A percentile compares a stretch with the other conserved stretches of the same genome.
Conservation (phyloP, 192 early-diverging fungal species). For the Entomortierella beljakovae region DNA sequence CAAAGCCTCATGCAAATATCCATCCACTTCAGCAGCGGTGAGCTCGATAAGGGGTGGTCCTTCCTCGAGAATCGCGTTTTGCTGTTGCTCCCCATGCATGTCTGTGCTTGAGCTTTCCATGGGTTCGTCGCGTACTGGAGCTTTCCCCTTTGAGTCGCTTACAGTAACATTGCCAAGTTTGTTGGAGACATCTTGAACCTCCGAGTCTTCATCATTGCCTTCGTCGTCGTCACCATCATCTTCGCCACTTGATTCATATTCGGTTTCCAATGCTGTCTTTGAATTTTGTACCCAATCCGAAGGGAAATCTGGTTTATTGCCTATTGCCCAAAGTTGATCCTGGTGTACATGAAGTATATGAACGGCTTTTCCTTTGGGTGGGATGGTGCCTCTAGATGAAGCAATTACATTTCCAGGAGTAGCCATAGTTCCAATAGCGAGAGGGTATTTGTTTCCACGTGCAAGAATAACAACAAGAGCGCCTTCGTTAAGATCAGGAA, state of each 20-base stretch:
- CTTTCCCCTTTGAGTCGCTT: slow-evolving; percentile 9
- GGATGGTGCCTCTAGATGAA: slow-evolving; percentile 18
- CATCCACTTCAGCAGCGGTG: slow-evolving; percentile 75
- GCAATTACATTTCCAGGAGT: slow-evolving; percentile 60
- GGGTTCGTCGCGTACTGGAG: slow-evolving; percentile 2
- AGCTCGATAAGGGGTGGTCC: no score
- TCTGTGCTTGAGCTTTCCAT: neutral
- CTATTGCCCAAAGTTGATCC: slow-evolving; percentile 85
- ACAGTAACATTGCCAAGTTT: neutral
- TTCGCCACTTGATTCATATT: slow-evolving; percentile 37
- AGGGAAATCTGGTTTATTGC: slow-evolving; percentile 72
- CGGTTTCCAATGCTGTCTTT: no score
- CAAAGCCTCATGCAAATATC: slow-evolving; percentile 74
- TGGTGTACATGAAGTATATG: slow-evolving; percentile 78
- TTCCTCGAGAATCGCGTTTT: slow-evolving; percentile 5
- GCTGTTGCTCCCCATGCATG: neutral
- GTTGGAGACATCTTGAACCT: slow-evolving; percentile 1
- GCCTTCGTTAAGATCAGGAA: slow-evolving; percentile 61
- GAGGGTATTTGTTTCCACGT: slow-evolving; percentile 64
- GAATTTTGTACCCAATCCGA: slow-evolving; percentile 36
- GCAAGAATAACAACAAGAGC: slow-evolving; percentile 67
- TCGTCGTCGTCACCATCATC: slow-evolving; percentile 6
- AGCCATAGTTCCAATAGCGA: slow-evolving; percentile 78
- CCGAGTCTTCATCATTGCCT: neutral
- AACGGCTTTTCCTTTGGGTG: slow-evolving; percentile 83